Percentiles rank a stretch among this genome's conserved stretches.
These are phyloP conservation scores for Cystofilobasidium bisporidii DNA, from an alignment of 768 basidiomycete genomes.

Conservation along the genomic window DNA sequence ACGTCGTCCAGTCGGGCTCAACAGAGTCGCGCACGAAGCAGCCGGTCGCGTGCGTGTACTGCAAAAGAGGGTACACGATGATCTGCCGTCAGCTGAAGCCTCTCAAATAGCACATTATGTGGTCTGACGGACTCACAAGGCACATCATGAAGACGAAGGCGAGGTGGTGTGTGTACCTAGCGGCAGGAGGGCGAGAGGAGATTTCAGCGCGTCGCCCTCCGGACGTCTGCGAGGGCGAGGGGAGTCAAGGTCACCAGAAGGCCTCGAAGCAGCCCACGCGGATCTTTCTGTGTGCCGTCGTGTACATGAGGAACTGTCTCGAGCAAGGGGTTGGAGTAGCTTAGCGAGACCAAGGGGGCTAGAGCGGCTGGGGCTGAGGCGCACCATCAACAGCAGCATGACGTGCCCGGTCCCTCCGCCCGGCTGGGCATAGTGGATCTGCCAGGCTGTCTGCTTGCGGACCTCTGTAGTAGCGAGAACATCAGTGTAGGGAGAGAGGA, in stretches of 20 bases:
- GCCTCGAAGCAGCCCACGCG: conserved; percentile 84
- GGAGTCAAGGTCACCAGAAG: conserved; percentile 57
- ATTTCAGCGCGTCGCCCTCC: too few species aligned
- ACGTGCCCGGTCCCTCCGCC: conserved; percentile 93
- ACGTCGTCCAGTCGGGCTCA: conserved; percentile 55
- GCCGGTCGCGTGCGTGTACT: conserved; percentile 47
- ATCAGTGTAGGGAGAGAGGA: conserved; percentile 3
- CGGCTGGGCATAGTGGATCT: conserved; percentile 79
- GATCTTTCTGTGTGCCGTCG: conserved; percentile 80
- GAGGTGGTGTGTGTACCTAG: conserved; percentile 39
- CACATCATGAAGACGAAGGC: conserved; percentile 91
- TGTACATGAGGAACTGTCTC: conserved; percentile 45
- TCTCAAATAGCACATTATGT: too few species aligned
- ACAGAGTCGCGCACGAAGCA: conserved; percentile 87
- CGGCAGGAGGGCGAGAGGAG: conserved; percentile 27
- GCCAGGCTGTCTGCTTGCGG: conserved; percentile 60
- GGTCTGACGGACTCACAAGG: conserved; percentile 9
- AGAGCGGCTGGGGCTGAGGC: conserved; percentile 36
- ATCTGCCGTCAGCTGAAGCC: too few species aligned
- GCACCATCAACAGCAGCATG: conserved; percentile 85
- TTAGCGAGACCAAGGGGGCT: too few species aligned
- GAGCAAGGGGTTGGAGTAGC: too few species aligned
- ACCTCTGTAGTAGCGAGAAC: conserved; percentile 46
- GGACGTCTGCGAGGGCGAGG: too few species aligned
- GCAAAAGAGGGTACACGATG: too few species aligned